These are phyloP conservation scores for Linum usitatissimum DNA, from an alignment of 345 rosid genomes.

Conservation along the genomic window DNA sequence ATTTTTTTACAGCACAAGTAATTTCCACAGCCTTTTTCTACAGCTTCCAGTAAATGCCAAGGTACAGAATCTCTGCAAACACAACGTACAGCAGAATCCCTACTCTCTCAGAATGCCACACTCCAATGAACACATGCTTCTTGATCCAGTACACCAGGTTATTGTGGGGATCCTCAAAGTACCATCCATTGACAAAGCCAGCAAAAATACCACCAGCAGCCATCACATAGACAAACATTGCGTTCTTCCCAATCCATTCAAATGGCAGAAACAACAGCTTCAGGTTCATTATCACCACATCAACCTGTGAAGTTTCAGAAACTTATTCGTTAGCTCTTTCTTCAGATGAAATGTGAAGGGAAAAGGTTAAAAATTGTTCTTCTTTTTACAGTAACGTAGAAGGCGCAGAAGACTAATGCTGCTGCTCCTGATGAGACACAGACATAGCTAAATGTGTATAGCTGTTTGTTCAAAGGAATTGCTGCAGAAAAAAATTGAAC, in stretches of 20 bases:
- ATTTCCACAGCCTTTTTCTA: conserved; percentile 10
- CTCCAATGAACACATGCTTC: conserved; percentile 48
- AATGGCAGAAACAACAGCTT: conserved; percentile 44
- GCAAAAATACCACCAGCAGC: conserved; percentile 91
- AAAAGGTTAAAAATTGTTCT: neutral
- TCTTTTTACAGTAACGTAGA: conserved; percentile 49
- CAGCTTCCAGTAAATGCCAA: conserved; percentile 68
- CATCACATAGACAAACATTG: conserved; percentile 91
- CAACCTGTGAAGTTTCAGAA: conserved; percentile 37
- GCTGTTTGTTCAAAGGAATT: conserved; percentile 72
- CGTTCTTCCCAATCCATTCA: conserved; percentile 90
- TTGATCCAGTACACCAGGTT: conserved; percentile 70
- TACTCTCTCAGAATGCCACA: conserved; percentile 52
- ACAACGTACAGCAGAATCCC: conserved; percentile 59
- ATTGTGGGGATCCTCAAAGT: conserved; percentile 49
- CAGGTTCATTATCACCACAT: conserved; percentile 28
- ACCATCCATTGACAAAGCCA: conserved; percentile 86
- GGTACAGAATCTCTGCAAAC: conserved; percentile 59
- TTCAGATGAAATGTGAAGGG: neutral
- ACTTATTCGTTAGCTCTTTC: too few species aligned
- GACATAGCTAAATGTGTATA: conserved; percentile 71
- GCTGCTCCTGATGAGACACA: conserved; percentile 83
- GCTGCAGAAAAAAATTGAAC: conserved; percentile 33
- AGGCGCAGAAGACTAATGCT: conserved; percentile 53
- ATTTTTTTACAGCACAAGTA: neutral